phyloP scores from a whole-genome alignment of 2,329 filamentous ascomycete genomes.

The Penicillium sp. region DNA sequence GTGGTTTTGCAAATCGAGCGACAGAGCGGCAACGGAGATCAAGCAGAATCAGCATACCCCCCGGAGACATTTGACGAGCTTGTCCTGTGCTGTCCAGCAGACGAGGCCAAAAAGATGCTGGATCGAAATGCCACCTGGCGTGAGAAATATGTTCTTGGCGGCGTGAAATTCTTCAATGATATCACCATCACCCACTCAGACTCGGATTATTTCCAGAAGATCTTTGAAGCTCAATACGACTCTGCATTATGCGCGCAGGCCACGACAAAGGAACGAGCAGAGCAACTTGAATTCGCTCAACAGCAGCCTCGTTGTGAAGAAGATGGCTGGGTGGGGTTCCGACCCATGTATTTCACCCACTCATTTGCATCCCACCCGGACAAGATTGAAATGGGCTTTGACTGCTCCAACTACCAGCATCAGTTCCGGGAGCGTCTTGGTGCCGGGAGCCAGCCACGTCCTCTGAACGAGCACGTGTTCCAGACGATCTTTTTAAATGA shows the following conservation, averaged over 20 bases:
- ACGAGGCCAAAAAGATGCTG: slow-evolving; percentile 60
- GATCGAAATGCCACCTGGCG: slow-evolving; percentile 57
- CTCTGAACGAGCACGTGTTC: slow-evolving; percentile 66
- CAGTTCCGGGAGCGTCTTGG: slow-evolving; percentile 60
- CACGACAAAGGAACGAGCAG: slow-evolving; percentile 48
- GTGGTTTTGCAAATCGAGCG: slow-evolving; percentile 49
- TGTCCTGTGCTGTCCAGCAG: slow-evolving; percentile 60
- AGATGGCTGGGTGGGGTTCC: slow-evolving; percentile 51
- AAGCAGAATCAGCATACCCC: slow-evolving; percentile 24
- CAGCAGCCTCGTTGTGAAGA: slow-evolving; percentile 41
- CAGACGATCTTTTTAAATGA: slow-evolving; percentile 68
- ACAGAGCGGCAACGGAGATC: slow-evolving; percentile 17
- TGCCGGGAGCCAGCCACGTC: slow-evolving; percentile 33
- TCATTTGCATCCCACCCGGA: slow-evolving; percentile 57
- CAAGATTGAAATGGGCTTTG: slow-evolving; percentile 68
- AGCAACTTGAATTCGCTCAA: slow-evolving; percentile 53
- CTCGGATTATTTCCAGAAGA: slow-evolving; percentile 59
- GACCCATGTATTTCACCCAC: slow-evolving; percentile 65
- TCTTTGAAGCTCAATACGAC: slow-evolving; percentile 61
- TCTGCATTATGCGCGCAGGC: slow-evolving; percentile 54
- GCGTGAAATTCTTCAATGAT: slow-evolving; percentile 67
- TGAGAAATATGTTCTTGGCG: slow-evolving; percentile 70
- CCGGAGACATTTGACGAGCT: slow-evolving; percentile 61
- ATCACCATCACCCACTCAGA: slow-evolving; percentile 66
- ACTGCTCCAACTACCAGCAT: slow-evolving; percentile 75